A percentile compares a stretch with the other conserved stretches of the same genome.
Conservation (phyloP, 2,329 filamentous ascomycete genomes). For the Calonectria multiphialidica region DNA sequence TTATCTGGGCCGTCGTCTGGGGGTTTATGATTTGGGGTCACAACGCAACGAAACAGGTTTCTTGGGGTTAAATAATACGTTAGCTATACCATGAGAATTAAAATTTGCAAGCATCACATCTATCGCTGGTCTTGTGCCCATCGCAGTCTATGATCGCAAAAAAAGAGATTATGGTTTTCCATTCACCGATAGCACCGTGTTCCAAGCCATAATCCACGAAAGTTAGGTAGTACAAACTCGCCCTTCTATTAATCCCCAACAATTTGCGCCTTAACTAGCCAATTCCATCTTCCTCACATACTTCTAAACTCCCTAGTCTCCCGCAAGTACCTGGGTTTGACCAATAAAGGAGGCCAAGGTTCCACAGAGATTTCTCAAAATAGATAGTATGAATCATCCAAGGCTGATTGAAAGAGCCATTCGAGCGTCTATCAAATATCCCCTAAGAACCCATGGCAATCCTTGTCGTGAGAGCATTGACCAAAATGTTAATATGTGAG, state of each 20-base stretch:
- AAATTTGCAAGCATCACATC: background rate
- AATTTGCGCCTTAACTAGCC: background rate
- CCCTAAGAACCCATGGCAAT: background rate
- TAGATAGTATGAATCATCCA: background rate
- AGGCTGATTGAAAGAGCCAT: background rate
- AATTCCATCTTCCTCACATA: background rate
- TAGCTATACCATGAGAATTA: background rate
- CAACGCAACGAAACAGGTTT: background rate
- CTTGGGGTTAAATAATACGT: too few species aligned
- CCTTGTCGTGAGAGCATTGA: background rate
- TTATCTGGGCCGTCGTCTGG: background rate
- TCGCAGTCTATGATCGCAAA: conserved; percentile 31
- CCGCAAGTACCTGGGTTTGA: background rate
- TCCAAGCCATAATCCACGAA: conserved; percentile 11
- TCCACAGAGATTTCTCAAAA: background rate
- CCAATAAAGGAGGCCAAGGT: background rate
- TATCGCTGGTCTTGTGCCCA: conserved; percentile 12
- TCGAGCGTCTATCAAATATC: background rate
- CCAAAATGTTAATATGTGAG: background rate
- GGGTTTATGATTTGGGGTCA: background rate
- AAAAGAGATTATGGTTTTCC: conserved; percentile 4
- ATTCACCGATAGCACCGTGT: conserved; percentile 22
- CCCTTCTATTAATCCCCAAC: background rate
- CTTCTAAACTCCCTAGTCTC: background rate
- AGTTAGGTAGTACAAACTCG: conserved; percentile 3